Evolutionary conservation across 225 moss, liverwort and hornwort species (phyloP).

Genomic region (Neckera pumila): DNA sequence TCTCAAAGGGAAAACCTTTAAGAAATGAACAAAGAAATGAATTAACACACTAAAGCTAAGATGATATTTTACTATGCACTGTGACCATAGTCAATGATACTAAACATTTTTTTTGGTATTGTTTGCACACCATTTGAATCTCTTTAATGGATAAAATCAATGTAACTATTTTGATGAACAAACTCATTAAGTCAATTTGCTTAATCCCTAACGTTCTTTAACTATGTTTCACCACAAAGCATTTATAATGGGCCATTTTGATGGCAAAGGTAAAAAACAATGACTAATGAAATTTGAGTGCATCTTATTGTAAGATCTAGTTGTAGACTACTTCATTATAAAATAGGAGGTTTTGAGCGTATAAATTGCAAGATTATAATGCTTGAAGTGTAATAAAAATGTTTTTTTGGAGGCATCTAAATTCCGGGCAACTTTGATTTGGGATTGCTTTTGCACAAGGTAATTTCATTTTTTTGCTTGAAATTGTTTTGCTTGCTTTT

Average conservation of each 20-base stretch:
- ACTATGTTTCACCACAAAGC: no score
- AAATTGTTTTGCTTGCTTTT: no score
- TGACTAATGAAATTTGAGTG: no score
- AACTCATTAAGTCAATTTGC: not conserved
- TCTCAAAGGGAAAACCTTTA: not conserved
- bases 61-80: not conserved
- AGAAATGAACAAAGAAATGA: not conserved
- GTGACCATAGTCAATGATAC: not conserved
- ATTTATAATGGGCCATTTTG: not conserved
- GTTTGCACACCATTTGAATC: no score
- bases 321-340: no score
- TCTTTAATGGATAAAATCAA: not conserved
- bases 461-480: no score
- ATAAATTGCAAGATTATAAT: not conserved
- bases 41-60: not conserved
- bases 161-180: not conserved
- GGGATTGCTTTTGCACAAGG: not conserved
- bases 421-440: accelerated
- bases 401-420: accelerated
- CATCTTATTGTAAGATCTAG: not conserved
- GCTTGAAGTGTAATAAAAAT: not conserved
- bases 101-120: no score
- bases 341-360: not conserved
- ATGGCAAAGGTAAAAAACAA: no score
- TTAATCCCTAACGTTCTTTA: not conserved